phyloP scores from a whole-genome alignment of 164 flowering plant species.

The Annona cherimola region DNA sequence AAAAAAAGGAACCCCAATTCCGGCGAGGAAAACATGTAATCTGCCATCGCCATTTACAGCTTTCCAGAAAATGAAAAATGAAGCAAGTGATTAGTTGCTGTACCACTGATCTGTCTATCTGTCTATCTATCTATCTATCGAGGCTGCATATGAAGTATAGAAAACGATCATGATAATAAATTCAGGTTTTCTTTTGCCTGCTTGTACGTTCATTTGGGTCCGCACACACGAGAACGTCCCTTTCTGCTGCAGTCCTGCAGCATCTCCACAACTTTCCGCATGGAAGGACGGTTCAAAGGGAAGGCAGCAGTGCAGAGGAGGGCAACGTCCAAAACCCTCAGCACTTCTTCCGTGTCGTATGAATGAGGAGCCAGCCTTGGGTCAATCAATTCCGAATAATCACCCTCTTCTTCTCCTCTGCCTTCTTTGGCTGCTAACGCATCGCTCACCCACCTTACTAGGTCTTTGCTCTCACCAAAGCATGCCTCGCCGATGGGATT shows the following conservation, averaged over 20 bases:
- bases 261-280: constrained; percentile 67
- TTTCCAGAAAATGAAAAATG: too few relatives aligned
- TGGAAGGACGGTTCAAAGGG: constrained; percentile 64
- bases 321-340: constrained; percentile 53
- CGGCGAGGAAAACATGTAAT: too few relatives aligned
- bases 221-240: too few relatives aligned
- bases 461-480: constrained; percentile 30
- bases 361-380: constrained; percentile 38
- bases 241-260: constrained; percentile 30
- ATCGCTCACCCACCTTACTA: constrained; percentile 66
- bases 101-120: too few relatives aligned
- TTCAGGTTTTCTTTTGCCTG: too few relatives aligned
- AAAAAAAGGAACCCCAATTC: too few relatives aligned
- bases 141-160: too few relatives aligned
- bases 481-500: constrained; percentile 13
- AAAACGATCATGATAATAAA: too few relatives aligned
- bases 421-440: constrained; percentile 17
- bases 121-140: too few relatives aligned
- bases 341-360: constrained; percentile 38
- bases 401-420: constrained; percentile 14
- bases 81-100: too few relatives aligned
- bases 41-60: too few relatives aligned
- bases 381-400: constrained; percentile 43
- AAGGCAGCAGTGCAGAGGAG: constrained; percentile 50
- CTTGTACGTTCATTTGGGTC: too few relatives aligned